phyloP scores from a whole-genome alignment of 306 rosid species.

The Corylus heterophylla region DNA sequence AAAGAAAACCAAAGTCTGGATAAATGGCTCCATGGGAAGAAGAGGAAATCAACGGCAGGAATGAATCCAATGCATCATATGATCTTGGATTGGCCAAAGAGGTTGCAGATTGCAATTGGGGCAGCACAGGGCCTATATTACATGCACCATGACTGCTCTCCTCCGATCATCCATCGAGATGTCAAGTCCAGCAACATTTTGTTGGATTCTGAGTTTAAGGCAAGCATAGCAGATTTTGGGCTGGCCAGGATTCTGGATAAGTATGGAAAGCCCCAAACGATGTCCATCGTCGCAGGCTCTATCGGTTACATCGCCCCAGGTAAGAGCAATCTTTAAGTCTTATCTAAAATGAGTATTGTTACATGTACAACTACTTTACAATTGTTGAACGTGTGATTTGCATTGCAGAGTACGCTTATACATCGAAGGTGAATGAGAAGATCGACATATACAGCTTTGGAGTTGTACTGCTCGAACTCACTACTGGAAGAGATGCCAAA shows the following conservation, averaged over 20 bases:
- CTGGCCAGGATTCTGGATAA: slow-evolving; percentile 68
- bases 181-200: slow-evolving; percentile 90
- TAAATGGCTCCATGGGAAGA: slow-evolving; percentile 68
- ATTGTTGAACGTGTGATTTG: neutral
- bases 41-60: slow-evolving; percentile 32
- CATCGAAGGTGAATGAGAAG: slow-evolving; percentile 67
- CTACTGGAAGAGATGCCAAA: slow-evolving; percentile 69
- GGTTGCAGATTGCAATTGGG: slow-evolving; percentile 74
- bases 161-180: slow-evolving; percentile 76
- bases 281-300: slow-evolving; percentile 76
- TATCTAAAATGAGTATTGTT: no score
- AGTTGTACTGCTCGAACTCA: slow-evolving; percentile 81
- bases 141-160: slow-evolving; percentile 85
- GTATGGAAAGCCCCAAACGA: slow-evolving; percentile 49
- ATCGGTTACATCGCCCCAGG: slow-evolving; percentile 94
- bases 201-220: slow-evolving; percentile 70
- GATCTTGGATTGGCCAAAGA: slow-evolving; percentile 70
- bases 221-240: slow-evolving; percentile 91
- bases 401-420: slow-evolving; percentile 70
- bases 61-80: slow-evolving; percentile 26
- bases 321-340: slow-evolving; percentile 16
- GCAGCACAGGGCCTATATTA: slow-evolving; percentile 85
- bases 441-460: slow-evolving; percentile 83
- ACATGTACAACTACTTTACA: neutral
- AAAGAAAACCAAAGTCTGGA: slow-evolving; percentile 81